Evolutionary conservation across 345 rosid genomes (phyloP).

Genomic region (Arabidopsis arenosa): DNA sequence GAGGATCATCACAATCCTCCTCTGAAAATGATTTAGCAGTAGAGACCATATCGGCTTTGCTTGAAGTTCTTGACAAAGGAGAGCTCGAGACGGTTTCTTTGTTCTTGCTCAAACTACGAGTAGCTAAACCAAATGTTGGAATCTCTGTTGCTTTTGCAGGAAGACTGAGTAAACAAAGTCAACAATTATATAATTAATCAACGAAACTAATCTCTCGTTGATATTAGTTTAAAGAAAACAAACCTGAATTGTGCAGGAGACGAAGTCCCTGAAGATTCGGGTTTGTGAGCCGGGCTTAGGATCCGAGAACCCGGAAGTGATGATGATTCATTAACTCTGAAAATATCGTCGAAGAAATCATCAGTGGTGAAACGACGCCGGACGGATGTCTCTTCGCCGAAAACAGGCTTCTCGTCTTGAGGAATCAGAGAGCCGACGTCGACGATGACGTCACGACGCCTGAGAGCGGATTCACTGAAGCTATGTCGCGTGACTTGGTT

Average conservation of each 20-base stretch:
- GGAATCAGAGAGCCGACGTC: slow-evolving; percentile 32
- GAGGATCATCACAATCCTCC: slow-evolving; percentile 32
- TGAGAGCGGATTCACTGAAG: slow-evolving; percentile 49
- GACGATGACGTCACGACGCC: slow-evolving; percentile 31
- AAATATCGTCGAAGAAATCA: slow-evolving; percentile 83
- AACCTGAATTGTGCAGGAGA: slow-evolving; percentile 79
- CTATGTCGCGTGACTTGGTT: slow-evolving; percentile 53
- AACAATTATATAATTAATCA: too few species aligned
- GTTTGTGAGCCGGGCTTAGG: slow-evolving; percentile 64
- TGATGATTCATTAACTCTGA: slow-evolving; percentile 52
- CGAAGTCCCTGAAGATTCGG: slow-evolving; percentile 55
- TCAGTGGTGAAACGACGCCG: slow-evolving; percentile 51
- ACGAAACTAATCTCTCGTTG: neutral
- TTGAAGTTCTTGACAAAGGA: slow-evolving; percentile 58
- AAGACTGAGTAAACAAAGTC: slow-evolving; percentile 56
- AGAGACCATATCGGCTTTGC: slow-evolving; percentile 42
- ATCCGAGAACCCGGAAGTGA: slow-evolving; percentile 60
- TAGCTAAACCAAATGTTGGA: slow-evolving; percentile 61
- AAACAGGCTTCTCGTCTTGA: slow-evolving; percentile 69
- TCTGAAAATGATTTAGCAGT: slow-evolving; percentile 20
- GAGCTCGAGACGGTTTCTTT: slow-evolving; percentile 52
- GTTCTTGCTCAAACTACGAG: slow-evolving; percentile 46
- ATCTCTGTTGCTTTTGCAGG: slow-evolving; percentile 57
- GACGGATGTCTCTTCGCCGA: slow-evolving; percentile 59
- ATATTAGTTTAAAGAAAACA: neutral